Evolutionary conservation across 495 filamentous ascomycete genomes (phyloP).

Genomic region (Talaromyces proteolyticus): DNA sequence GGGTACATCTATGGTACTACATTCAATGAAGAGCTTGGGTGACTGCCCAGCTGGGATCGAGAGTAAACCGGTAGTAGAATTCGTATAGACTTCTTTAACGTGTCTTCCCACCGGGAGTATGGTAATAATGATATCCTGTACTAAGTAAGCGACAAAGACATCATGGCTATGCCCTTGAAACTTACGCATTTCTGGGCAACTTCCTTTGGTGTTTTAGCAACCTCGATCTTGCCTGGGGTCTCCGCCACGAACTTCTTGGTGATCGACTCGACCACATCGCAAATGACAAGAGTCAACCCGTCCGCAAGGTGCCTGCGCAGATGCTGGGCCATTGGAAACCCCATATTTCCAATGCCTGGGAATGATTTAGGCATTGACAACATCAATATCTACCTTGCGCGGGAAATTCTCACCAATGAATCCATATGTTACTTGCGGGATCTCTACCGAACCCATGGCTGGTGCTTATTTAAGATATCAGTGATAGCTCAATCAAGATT

Average conservation of each 20-base stretch:
- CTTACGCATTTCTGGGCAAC: not conserved
- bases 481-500: not conserved
- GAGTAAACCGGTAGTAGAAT: not conserved
- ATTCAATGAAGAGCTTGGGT: not conserved
- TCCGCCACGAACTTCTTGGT: not conserved
- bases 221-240: not conserved
- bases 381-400: not conserved
- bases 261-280: not conserved
- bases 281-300: not conserved
- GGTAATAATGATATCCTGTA: not conserved
- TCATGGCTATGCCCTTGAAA: not conserved
- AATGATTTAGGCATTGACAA: not conserved
- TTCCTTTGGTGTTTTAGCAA: not conserved
- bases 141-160: not conserved
- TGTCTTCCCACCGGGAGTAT: not conserved
- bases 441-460: conserved; percentile 82
- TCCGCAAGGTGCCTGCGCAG: not conserved
- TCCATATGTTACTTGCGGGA: conserved; percentile 39
- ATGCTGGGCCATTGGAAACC: not conserved
- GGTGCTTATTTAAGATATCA: not conserved
- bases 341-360: not conserved
- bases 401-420: not conserved
- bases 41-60: not conserved
- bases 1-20: not conserved
- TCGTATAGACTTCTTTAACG: not conserved